Evolutionary conservation across 202 grass and related monocot species (phyloP).

Genomic region (Panicum virgatum): DNA sequence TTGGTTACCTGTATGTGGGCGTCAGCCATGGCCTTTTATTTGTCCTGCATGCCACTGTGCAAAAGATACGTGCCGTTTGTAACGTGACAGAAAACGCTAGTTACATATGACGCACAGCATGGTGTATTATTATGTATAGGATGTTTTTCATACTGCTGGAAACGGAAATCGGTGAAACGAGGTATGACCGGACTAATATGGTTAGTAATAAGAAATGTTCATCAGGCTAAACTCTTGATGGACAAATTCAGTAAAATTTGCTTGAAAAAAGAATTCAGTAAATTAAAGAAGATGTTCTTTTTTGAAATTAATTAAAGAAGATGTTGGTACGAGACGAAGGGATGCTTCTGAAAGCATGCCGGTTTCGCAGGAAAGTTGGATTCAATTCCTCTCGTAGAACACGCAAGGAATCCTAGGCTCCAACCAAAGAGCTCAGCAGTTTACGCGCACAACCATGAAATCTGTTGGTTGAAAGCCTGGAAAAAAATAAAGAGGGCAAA

Average conservation of each 20-base stretch:
- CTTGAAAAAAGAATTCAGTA: neutral
- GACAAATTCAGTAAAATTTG: too few species aligned
- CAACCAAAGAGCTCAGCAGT: neutral
- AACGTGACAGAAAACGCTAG: neutral
- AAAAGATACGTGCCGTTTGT: neutral
- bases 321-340: neutral
- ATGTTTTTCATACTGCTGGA: neutral
- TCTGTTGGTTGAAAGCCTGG: neutral
- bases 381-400: neutral
- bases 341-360: neutral
- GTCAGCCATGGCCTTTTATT: neutral
- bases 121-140: neutral
- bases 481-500: neutral
- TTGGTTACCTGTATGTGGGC: neutral
- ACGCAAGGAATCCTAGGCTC: neutral
- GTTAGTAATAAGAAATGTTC: neutral
- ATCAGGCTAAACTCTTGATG: neutral
- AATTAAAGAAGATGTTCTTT: too few species aligned
- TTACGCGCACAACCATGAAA: neutral
- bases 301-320: too few species aligned
- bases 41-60: neutral
- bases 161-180: neutral
- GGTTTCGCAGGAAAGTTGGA: neutral
- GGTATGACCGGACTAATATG: neutral
- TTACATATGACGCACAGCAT: neutral